Conservation (phyloP, 805 yeast genomes). For the Starmerella gropengiesseri region DNA sequence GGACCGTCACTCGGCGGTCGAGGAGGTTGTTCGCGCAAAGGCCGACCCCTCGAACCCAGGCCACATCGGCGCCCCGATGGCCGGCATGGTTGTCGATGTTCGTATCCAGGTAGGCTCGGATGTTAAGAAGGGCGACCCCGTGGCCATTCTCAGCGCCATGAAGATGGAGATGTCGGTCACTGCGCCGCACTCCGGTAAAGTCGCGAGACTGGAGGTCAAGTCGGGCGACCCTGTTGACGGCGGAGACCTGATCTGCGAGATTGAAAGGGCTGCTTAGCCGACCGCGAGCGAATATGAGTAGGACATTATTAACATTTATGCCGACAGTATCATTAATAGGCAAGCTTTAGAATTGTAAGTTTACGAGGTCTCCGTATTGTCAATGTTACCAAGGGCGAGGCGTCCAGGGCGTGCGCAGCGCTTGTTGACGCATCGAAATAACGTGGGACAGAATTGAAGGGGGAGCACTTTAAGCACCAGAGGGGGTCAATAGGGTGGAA, state of each 20-base stretch:
- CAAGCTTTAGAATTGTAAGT: background rate
- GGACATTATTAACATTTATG: too few relatives aligned
- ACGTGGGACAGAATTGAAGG: too few relatives aligned
- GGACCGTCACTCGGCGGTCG: slow-evolving; percentile 79
- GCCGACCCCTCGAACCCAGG: slow-evolving; percentile 79
- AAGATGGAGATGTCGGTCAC: slow-evolving; percentile 99
- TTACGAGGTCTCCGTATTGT: too few relatives aligned
- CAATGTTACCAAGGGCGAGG: too few relatives aligned
- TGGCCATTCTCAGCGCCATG: slow-evolving; percentile 93
- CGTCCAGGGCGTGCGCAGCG: too few relatives aligned
- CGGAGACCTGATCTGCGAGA: slow-evolving; percentile 66
- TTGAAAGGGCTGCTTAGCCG: too few relatives aligned
- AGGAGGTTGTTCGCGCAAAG: slow-evolving; percentile 76
- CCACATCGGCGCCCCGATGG: slow-evolving; percentile 98
- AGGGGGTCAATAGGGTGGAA: background rate
- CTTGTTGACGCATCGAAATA: too few relatives aligned
- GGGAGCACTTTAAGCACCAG: too few relatives aligned
- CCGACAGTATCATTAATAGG: too few relatives aligned
- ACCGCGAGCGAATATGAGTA: slow-evolving; percentile 7
- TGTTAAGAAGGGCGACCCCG: slow-evolving; percentile 92
- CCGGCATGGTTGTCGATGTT: slow-evolving; percentile 94
- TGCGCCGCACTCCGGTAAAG: slow-evolving; percentile 79
- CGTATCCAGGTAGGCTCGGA: slow-evolving; percentile 78
- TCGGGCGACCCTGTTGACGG: slow-evolving; percentile 96
- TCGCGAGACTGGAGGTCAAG: slow-evolving; percentile 63